A percentile compares a stretch with the other conserved stretches of the same genome.
phyloP scores from a whole-genome alignment of 352 stramenopile species.

The Pythium brachiatum region DNA sequence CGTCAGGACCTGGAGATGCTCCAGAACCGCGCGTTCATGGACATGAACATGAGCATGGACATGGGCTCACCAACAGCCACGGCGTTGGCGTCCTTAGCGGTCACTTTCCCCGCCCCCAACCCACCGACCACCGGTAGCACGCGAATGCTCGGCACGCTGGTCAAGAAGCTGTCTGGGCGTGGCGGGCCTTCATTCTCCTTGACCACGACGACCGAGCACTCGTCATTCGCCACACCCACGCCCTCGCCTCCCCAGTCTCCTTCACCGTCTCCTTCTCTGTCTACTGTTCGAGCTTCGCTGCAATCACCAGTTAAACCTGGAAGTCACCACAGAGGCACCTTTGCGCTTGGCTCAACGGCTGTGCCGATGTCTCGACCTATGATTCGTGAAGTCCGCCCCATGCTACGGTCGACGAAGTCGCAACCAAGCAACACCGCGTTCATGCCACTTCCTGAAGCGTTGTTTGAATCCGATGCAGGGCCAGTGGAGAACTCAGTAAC shows the following conservation, averaged over 20 bases:
- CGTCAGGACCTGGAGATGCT: constrained; percentile 66
- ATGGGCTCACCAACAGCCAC: not conserved
- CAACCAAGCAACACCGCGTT: not conserved
- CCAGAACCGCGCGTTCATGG: constrained; percentile 60
- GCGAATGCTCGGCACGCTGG: not conserved
- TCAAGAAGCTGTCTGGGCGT: constrained; percentile 4
- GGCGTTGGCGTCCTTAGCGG: too few relatives aligned
- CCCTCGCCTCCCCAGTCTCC: not conserved
- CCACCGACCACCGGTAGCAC: not conserved
- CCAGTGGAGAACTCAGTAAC: too few relatives aligned
- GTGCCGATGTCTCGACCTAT: not conserved
- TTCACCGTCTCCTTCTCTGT: not conserved
- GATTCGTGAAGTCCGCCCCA: not conserved
- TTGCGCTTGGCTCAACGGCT: not conserved
- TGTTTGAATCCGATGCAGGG: not conserved
- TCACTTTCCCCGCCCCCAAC: too few relatives aligned
- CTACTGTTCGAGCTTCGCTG: too few relatives aligned
- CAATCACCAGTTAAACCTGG: not conserved
- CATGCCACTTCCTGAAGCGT: not conserved
- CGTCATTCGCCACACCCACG: not conserved
- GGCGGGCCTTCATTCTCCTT: not conserved
- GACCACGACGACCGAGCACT: not conserved
- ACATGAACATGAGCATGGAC: constrained; percentile 28
- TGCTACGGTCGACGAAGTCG: not conserved
- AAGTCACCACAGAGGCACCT: not conserved